Evolutionary conservation across 345 rosid species (phyloP), one percentile per base, ranked within the genome.

Genomic region (Syzygium grande): DNA sequence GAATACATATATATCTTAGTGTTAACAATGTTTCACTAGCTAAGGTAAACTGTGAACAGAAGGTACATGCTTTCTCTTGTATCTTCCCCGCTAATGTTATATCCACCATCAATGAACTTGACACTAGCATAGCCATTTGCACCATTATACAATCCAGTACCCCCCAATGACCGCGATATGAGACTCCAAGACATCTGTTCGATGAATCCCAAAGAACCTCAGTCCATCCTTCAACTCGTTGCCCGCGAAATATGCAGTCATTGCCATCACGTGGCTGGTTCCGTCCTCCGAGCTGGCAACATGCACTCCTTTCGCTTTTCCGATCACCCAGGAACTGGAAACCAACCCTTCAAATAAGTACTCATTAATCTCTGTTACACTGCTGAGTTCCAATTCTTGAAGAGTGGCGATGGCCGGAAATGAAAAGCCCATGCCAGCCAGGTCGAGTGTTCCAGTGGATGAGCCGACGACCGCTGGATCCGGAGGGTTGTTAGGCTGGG

Each of bases 71-170:
- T 86, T 54, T 51, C 87, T 55, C 54, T 77, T n/a, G 52, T 77
- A 53, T 65, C 88, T 16, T 87, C 38, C 27, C 58, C 84, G 30
- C 87, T 80, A 29, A 34, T 5, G 80, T 73, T 73, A 73, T 34
- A 73, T 73, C 49, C 83, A 49, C 85, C 56, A 59, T 54, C 54
- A 4, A 88, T 86, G n/a, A 87, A 86, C 90, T 91, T 92, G 30
- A 94, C 87, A 3, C 89, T 89, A 46, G 94, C 95, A 86, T 93
- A 91, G 34, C 95, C 96, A 89, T 93, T 94, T 34, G 95, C 94
- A 38, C 88, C 87, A 34, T 86, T 46, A 88, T 89, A 93, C 87
- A 90, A 89, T 52, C 96, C 94, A 5, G 87, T 90, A 52, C 95
- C 94, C 61, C 61, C 95, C 94, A 49, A 93, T 92, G 11, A 94